Base-by-base conservation (phyloP, 306 rosid species). In the Cicer arietinum region DNA sequence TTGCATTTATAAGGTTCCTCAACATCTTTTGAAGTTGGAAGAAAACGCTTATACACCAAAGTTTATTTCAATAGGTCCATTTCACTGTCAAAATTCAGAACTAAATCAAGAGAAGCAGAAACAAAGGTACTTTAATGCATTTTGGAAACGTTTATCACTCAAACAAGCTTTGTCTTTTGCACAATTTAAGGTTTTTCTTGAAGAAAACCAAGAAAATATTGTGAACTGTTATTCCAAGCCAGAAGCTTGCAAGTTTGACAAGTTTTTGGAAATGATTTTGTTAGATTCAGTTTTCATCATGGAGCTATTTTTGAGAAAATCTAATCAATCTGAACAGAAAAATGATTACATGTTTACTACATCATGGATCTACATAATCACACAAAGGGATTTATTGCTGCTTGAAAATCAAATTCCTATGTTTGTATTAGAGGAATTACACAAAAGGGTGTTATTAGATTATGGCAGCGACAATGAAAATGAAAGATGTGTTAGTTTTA, bases 1-100 rank as follows among this genome's bases (percentile, higher is more conserved):
- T 50, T 74, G 80, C 71, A 80, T 80, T 16, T 80, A 80, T 76
- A 80, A 80, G 80, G 83, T 80, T 64, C 71, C 83, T 39, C 2
- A 1, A 3, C 70, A 80, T 74, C 71, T 80, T 1, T 6, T 1
- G 2, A 73, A 73, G 59, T 14, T 79, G 70, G 67, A 67, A 57
- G 75, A 39, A 13, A 69, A 80, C 46, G 48, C 71, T 10, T 80
- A 57, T 57, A 67, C 83, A 10, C 83, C 79, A 46, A 35, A 14
- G 40, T 73, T 80, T 13, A 58, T 80, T 63, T 80, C 83, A 57
- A 73, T 80, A 17, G 83, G 83, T 67, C 83, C 84, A 22, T 37
- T 80, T 58, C 79, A 80, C 50, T 11, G 12, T 25, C 51, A 67
- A 6, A 73, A 73, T 5, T 1, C 57, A 14, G 79, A 74, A 13